These are phyloP conservation scores for Fusarium kyushuense DNA, from an alignment of 2,329 filamentous ascomycete species.

Conservation along the genomic window DNA sequence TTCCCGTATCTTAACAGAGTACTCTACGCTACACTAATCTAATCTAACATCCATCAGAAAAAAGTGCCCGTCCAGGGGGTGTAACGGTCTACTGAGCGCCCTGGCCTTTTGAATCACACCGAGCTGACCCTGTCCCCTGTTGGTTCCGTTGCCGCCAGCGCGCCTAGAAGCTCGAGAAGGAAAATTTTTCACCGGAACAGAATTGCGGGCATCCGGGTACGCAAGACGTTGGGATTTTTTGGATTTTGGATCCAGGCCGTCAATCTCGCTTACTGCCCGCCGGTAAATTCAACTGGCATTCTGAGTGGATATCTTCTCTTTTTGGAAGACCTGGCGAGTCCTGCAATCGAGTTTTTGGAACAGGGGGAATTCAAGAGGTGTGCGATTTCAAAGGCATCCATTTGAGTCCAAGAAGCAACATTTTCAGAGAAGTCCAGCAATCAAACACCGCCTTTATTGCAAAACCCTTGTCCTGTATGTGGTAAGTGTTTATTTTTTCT, in stretches of 20 bases:
- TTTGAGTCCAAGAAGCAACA: conserved; percentile 17
- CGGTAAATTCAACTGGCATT: conserved; percentile 52
- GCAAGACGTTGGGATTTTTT: conserved; percentile 47
- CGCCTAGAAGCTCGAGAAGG: conserved; percentile 49
- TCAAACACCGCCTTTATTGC: conserved; percentile 32
- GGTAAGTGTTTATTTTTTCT: conserved; percentile 25
- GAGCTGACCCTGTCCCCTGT: conserved; percentile 44
- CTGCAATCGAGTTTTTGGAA: conserved; percentile 29
- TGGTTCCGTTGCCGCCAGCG: conserved; percentile 47
- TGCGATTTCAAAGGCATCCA: conserved; percentile 7
- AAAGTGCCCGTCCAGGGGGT: conserved; percentile 31
- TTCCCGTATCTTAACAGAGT: conserved; percentile 39
- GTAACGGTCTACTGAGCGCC: conserved; percentile 43
- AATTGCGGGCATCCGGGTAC: conserved; percentile 46
- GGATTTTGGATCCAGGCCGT: conserved; percentile 44
- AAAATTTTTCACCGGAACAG: conserved; percentile 50
- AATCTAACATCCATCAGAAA: conserved; percentile 27
- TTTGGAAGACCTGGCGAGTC: conserved; percentile 30
- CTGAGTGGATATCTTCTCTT: conserved; percentile 34
- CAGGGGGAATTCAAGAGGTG: conserved; percentile 34
- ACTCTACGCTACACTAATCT: conserved; percentile 22
- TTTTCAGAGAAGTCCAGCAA: not conserved
- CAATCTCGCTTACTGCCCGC: conserved; percentile 54
- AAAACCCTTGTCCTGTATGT: conserved; percentile 4
- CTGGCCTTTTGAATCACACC: conserved; percentile 49